A percentile compares a stretch with the other conserved stretches of the same genome.
Evolutionary conservation across 208 protist species (phyloP).

Genomic region (Lotmaria passim): DNA sequence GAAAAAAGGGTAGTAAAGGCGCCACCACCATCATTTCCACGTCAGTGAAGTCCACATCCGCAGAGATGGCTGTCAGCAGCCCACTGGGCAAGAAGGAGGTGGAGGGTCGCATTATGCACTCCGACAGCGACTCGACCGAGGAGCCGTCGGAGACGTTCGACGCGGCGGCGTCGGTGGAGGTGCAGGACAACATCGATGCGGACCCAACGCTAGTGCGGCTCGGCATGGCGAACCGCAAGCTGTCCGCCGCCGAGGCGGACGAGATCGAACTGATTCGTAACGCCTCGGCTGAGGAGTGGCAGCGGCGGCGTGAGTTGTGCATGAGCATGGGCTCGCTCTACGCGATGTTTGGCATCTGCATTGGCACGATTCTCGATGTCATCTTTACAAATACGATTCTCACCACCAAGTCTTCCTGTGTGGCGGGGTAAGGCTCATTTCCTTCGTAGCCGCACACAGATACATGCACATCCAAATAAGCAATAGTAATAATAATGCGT

Average conservation of each 20-base stretch:
- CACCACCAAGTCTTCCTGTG: constrained; percentile 17
- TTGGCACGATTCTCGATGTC: constrained; percentile 68
- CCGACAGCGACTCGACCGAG: constrained; percentile 17
- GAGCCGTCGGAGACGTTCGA: neutral
- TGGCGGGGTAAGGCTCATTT: constrained; percentile 9
- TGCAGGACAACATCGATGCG: neutral
- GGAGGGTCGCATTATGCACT: constrained; percentile 18
- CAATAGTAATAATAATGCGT: too few species aligned
- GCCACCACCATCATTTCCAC: neutral
- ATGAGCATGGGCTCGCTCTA: constrained; percentile 88
- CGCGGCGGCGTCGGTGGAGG: neutral
- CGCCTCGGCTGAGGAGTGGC: constrained; percentile 42
- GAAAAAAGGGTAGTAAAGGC: neutral
- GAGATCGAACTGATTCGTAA: constrained; percentile 35
- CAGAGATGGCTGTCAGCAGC: constrained; percentile 67
- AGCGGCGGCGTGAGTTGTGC: constrained; percentile 73
- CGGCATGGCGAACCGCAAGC: neutral
- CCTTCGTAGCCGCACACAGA: too few species aligned
- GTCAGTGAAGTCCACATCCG: too few species aligned
- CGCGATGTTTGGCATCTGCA: constrained; percentile 79
- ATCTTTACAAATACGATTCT: constrained; percentile 82
- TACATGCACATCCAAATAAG: too few species aligned
- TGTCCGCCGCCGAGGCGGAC: constrained; percentile 27
- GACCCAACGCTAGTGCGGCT: constrained; percentile 17
- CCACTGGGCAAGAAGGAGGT: constrained; percentile 37